phyloP scores from a whole-genome alignment of 371 early-diverging fungal species.

The Mortierella sp. region DNA sequence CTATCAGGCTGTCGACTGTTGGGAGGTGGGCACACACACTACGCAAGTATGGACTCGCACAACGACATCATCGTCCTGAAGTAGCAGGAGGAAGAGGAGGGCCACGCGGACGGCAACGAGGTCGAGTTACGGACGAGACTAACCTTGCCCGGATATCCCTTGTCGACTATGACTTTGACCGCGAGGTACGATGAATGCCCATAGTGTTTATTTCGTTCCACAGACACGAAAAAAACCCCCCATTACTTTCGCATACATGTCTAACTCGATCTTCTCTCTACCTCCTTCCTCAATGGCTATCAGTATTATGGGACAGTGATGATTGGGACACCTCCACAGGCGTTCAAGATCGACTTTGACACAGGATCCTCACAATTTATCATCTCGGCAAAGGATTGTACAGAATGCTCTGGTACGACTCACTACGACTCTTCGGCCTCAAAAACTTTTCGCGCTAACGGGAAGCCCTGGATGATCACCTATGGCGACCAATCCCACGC shows the following conservation, averaged over 20 bases:
- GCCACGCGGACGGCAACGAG: constrained; percentile 18
- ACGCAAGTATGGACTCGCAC: constrained; percentile 40
- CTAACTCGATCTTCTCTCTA: not conserved
- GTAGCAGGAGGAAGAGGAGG: not conserved
- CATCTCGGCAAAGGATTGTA: constrained; percentile 65
- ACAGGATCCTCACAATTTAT: constrained; percentile 79
- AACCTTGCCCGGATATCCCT: constrained; percentile 36
- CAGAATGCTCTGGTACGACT: constrained; percentile 68
- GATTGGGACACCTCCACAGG: constrained; percentile 76
- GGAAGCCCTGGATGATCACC: constrained; percentile 65
- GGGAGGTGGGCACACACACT: constrained; percentile 41
- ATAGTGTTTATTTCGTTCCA: not conserved
- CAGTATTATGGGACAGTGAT: constrained; percentile 62
- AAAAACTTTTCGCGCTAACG: constrained; percentile 60
- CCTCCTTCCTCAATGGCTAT: not conserved
- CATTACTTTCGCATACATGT: not conserved
- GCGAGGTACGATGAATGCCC: constrained; percentile 23
- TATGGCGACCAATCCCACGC: constrained; percentile 76
- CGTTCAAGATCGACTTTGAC: constrained; percentile 75
- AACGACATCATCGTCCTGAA: not conserved
- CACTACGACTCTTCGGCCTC: constrained; percentile 69
- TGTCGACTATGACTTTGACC: constrained; percentile 49
- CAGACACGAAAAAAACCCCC: not conserved
- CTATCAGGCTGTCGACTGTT: constrained; percentile 29
- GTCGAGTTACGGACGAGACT: constrained; percentile 11